Base-by-base conservation (phyloP, 2,329 filamentous ascomycete species). In the Thielaviopsis ethacetica region DNA sequence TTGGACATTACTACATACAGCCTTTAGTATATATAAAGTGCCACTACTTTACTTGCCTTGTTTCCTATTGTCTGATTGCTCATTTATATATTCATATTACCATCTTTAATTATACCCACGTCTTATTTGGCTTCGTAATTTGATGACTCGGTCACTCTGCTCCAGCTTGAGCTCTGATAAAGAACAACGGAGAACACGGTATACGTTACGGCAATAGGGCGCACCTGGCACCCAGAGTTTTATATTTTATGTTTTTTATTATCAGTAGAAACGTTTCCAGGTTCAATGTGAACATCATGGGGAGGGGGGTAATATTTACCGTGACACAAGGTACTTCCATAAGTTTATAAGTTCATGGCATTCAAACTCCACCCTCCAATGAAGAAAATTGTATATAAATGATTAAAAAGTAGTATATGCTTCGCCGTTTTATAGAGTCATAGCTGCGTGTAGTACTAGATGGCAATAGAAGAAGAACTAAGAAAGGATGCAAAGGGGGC, bases 321-420 rank as follows among this genome's bases (percentile, higher is more conserved):
- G 26, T 27, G 26, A 27, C 26, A 27, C 26, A 27, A 51, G 1
- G 49, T 51, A 24, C 19, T n/a, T n/a, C n/a, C n/a, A 51, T 21
- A 3, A n/a, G 49, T 22, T n/a, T 51, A 22, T 51, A 51, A 21
- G 49, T 51, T 54, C 53, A 59, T 60, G 55, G 41, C 49, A 52
- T 10, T 15, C 41, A 7, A 41, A 54, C 26, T 27, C 9, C 26
- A 9, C 26, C 26, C 26, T 27, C 26, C 26, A 4, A 9, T 4
- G 26, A 27, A 27, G 26, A 27, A 27, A 27, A 27, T 27, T 4
- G 13, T 13, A 41, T 12, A 6, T 3, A 13, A 41, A 41, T 5
- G 3, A 41, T 6, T 6, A 13, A 41, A 41, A 41, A 13, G 34
- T 17, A 41, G 3, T 41, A 41, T 6, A 41, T 13, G 34, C 34